These are phyloP conservation scores for Pseudopyrenochaeta lycopersici DNA, from an alignment of 2,329 filamentous ascomycete genomes.

Conservation along the genomic window DNA sequence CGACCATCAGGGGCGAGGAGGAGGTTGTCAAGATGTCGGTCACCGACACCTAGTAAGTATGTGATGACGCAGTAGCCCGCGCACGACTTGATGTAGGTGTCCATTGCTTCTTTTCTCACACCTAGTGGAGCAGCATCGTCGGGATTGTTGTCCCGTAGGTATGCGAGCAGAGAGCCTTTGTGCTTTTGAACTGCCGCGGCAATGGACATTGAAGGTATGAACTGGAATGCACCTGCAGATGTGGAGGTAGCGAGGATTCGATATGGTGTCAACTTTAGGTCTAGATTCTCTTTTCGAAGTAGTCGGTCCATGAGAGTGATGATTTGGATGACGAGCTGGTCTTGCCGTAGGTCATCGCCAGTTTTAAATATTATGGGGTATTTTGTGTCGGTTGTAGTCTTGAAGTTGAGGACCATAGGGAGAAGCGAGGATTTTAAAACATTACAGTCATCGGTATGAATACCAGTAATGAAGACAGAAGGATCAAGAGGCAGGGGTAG, in stretches of 20 bases:
- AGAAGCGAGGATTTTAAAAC: conserved; percentile 97
- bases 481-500: conserved; percentile 90
- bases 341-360: conserved; percentile 93
- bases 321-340: conserved; percentile 96
- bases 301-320: conserved; percentile 98
- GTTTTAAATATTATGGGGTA: conserved; percentile 98
- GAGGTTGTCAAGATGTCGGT: conserved; percentile 94
- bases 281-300: conserved; percentile 93
- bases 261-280: conserved; percentile 94
- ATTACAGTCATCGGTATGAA: conserved; percentile 82
- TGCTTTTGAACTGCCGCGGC: conserved; percentile 86
- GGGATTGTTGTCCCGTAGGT: conserved; percentile 88
- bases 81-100: conserved; percentile 94
- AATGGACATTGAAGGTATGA: conserved; percentile 85
- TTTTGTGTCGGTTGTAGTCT: conserved; percentile 75
- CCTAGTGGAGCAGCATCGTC: conserved; percentile 83
- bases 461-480: conserved; percentile 77
- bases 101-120: conserved; percentile 89
- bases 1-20: conserved; percentile 88
- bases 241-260: conserved; percentile 94
- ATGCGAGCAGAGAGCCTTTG: conserved; percentile 79
- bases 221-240: conserved; percentile 89
- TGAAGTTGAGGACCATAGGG: conserved; percentile 90
- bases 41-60: conserved; percentile 94
- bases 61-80: conserved; percentile 99